Base-by-base conservation (phyloP, 306 rosid genomes). In the Citrullus colocynthis region DNA sequence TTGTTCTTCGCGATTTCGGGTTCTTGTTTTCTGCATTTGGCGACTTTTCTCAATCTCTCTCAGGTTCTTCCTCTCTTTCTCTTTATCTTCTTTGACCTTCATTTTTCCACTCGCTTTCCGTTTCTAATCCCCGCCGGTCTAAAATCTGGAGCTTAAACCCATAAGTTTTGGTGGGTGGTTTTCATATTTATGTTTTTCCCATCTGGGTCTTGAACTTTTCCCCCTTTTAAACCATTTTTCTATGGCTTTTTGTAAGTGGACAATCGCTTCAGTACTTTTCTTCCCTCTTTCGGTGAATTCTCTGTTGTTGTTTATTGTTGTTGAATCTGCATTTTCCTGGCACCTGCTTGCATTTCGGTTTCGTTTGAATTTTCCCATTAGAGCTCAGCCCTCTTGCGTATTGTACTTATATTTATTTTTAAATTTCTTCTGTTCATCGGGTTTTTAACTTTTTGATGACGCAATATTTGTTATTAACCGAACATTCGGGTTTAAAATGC, bases 341-440 rank as follows among this genome's bases (percentile, higher is more conserved):
- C 7, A 1, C 6, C 56, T 51, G 7, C 56, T 51, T 51, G 56
- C 56, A 51, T 51, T 51, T 51, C 74, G 72, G 7, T 74, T 86
- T 45, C 62, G 4, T 80, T 66, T 34, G 58, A 73, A 82, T 56
- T 76, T 39, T 3, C 36, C 76, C 84, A 76, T 84, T 66, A 30
- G 82, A 79, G 82, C 87, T 86, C 5, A 48, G 5, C 54, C 17
- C 85, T 73, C 54, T 45, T 75, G 2, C 83, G 76, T 74, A 86
- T 88, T 83, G 61, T 56, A 14, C 21, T 69, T 34, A 54, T 16
- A 16, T 30, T 60, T 6, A 14, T 28, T 42, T 16, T 12, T 34
- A 28, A 60, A 37, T 8, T 36, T 20, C 11, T 48, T 56, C 39
- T 55, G 16, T 3, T 36, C 30, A 9, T 73, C 20, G 42, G 59